These are phyloP conservation scores for Rosa persica DNA, from an alignment of 306 rosid genomes.

Conservation along the genomic window DNA sequence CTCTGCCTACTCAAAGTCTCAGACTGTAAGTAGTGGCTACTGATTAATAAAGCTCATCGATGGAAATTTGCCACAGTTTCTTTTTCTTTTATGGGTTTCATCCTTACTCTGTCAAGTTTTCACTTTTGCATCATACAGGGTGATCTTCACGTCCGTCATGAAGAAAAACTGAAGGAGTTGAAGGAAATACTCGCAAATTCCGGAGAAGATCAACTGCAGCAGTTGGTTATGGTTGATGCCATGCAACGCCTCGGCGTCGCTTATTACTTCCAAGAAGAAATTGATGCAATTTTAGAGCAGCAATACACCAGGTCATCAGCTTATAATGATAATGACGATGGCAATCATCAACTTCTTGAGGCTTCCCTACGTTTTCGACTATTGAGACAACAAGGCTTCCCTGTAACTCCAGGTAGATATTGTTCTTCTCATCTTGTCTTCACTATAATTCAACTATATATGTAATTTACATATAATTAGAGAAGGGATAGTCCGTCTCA, in stretches of 20 bases:
- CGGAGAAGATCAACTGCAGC: conserved; percentile 14
- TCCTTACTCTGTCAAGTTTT: neutral
- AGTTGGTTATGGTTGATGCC: conserved; percentile 38
- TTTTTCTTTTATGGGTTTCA: neutral
- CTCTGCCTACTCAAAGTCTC: neutral
- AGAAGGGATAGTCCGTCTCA: too few species aligned
- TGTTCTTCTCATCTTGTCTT: neutral
- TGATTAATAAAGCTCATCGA: neutral
- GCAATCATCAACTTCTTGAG: conserved; percentile 17
- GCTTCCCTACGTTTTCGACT: conserved; percentile 46
- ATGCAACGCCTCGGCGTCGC: conserved; percentile 48
- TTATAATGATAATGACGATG: neutral
- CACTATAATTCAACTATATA: neutral
- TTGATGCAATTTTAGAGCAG: conserved; percentile 26
- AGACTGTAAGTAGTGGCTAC: neutral
- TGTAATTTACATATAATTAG: too few species aligned
- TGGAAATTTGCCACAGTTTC: neutral
- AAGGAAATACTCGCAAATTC: conserved; percentile 1
- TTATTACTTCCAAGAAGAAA: conserved; percentile 45
- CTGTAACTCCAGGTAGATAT: conserved; percentile 31
- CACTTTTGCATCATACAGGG: neutral
- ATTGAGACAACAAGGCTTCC: conserved; percentile 43
- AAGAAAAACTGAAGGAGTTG: neutral
- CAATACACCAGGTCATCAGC: conserved; percentile 10
- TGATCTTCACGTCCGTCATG: neutral